phyloP scores from a whole-genome alignment of 306 rosid genomes.

The Fragaria ananassa region DNA sequence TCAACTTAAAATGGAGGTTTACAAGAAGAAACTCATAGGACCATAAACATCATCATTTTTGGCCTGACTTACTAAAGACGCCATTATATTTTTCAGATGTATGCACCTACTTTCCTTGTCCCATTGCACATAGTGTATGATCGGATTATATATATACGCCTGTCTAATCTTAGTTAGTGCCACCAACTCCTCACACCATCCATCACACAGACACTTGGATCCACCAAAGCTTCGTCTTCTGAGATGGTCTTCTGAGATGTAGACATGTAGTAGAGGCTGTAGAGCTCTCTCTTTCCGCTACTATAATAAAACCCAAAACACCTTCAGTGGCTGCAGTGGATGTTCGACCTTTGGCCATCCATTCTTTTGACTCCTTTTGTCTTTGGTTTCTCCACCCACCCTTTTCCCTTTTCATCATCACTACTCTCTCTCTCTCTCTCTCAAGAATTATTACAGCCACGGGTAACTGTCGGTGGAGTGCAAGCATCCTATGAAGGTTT shows the following conservation, averaged over 20 bases:
- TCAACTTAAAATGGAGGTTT: background rate
- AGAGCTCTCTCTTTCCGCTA: background rate
- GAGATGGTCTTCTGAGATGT: background rate
- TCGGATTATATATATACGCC: background rate
- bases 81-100: background rate
- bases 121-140: background rate
- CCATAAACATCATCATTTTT: background rate
- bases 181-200: background rate
- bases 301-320: background rate
- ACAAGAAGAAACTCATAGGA: background rate
- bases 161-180: background rate
- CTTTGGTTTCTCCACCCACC: background rate
- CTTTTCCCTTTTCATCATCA: background rate
- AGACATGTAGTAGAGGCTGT: background rate
- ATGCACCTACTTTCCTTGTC: background rate
- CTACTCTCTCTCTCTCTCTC: constrained; percentile 2
- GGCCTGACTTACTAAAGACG: background rate
- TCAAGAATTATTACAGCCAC: constrained; percentile 19
- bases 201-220: background rate
- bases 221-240: background rate
- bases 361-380: constrained; percentile 2
- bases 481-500: constrained; percentile 43
- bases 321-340: background rate
- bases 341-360: constrained; percentile 10
- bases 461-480: constrained; percentile 43